Evolutionary conservation across 2,329 filamentous ascomycete genomes (phyloP), one percentile per base, ranked within the genome.

Genomic region (Aspergillus fijiensis): DNA sequence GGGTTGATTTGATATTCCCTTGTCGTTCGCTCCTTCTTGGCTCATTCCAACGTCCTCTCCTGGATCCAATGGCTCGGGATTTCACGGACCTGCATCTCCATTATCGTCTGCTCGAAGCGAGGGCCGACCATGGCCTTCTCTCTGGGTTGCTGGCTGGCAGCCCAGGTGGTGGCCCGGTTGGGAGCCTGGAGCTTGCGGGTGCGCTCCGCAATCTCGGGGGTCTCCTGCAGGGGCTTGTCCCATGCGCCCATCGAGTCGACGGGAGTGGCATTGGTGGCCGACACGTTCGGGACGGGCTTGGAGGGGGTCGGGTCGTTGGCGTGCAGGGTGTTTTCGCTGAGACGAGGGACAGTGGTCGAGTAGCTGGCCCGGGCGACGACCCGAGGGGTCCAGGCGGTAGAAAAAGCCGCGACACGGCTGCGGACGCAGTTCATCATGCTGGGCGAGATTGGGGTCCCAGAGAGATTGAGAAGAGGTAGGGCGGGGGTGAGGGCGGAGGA

Each of bases 31-130:
- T 19, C 39, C 16, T 29, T 27, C 7, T 29, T 2, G 27, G 6
- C 6, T 45, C 39, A 19, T 19, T 6, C 39, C 39, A 7, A 19
- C 14, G 6, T 7, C 16, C 39, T 7, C 39, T 19, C 16, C 39
- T n/a, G 6, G 2, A n/a, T 51, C 11, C 12, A 11, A 49, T 54
- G 14, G 21, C 10, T 21, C 6, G 31, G 27, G 31, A 14, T 21
- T 45, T 45, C 14, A 73, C 86, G 68, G 82, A 97, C 94, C 90
- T 99, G 95, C 67, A 89, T 80, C 69, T 89, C 87, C 80, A 98
- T 94, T 72, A 96, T 91, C 35, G 92, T 98, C 86, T 98, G 94
- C 83, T 99, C 95, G 73, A 99, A 99, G 69, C 94, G 84, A 66
- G 95, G 95, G 48, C 95, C 95, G 48, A 87, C 87, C 94, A 99